Percentiles rank a stretch among this genome's conserved stretches.
These are phyloP conservation scores for Westerdykella ornata DNA, from an alignment of 2,329 filamentous ascomycete species.

Conservation along the genomic window DNA sequence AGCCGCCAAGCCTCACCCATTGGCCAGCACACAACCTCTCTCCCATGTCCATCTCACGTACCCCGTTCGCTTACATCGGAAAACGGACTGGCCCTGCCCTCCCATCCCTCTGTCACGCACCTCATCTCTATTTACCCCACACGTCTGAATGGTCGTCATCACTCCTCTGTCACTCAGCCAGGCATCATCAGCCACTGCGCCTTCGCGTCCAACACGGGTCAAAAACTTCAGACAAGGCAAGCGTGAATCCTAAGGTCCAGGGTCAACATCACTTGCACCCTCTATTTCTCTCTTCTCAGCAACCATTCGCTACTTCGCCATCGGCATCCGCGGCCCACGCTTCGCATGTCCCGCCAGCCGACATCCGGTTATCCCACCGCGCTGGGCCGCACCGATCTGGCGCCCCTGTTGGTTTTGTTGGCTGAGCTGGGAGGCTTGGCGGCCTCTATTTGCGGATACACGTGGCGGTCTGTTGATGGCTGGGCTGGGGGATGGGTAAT, in stretches of 20 bases:
- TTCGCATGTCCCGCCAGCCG: no score
- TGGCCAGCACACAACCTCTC: conserved; percentile 14
- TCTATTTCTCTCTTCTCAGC: neutral
- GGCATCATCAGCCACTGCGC: no score
- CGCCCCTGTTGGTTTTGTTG: conserved; percentile 4
- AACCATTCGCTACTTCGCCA: conserved; percentile 14
- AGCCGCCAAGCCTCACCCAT: conserved; percentile 28
- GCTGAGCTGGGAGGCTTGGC: conserved; percentile 15
- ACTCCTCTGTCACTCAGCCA: no score
- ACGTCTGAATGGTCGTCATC: no score
- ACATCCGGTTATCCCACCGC: no score
- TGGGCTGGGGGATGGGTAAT: conserved; percentile 11
- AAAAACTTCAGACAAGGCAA: no score
- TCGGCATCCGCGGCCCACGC: no score
- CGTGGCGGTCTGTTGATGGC: conserved; percentile 34
- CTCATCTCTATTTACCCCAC: no score
- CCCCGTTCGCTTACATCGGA: conserved; percentile 21
- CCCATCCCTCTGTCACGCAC: no score
- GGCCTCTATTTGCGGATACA: conserved; percentile 26
- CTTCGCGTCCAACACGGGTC: no score
- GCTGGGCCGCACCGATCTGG: neutral
- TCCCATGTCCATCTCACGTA: conserved; percentile 12
- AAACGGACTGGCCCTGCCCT: neutral
- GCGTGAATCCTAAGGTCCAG: conserved; percentile 3
- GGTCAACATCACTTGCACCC: conserved; percentile 21